Base-by-base conservation (phyloP, 805 yeast species). In the Candida argentea region DNA sequence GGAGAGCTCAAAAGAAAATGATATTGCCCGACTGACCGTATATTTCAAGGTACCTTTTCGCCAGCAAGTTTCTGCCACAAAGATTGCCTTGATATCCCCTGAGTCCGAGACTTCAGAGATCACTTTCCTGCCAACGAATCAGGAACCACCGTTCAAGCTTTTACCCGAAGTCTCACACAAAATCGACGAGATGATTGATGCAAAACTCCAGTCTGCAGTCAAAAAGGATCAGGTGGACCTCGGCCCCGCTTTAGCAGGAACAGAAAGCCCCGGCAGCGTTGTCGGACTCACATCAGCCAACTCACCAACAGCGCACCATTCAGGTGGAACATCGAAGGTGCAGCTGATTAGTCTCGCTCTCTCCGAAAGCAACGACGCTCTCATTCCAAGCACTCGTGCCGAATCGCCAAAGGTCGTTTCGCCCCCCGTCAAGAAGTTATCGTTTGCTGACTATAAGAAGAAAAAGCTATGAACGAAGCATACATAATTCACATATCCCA, bases 371-470 rank as follows among this genome's bases (percentile, higher is more conserved):
- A n/a, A n/a, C n/a, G n/a, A n/a, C n/a, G 20, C 7, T 8, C 10
- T 18, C 10, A 10, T 18, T 10, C 9, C 20, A 8, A 18, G 9
- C 10, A 18, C 20, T 18, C 7, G 9, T 18, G 20, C 9, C 9
- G 9, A 12, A 8, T 22, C 19, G 6, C 21, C 18, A 9, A 30
- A 22, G 13, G 13, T 26, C 6, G 14, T 14, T 5, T 18, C 19
- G 2, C 34, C 35, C 3, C 34, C 39, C 13, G 53, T 46, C 24
- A 74, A 73, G 57, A 79, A 78, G 50, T 59, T 79, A 39, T 75
- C 83, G 26, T 72, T 79, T 47, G 86, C 86, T 1, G 89, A 79
- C 42, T 79, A 79, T 48, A 76, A 74, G 50, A 77, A 70, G 60
- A 70, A 70, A 43, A 57, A n/a, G n/a, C n/a, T n/a, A n/a, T n/a